A percentile compares a stretch with the other conserved stretches of the same genome.
Evolutionary conservation across 164 flowering plant species (phyloP).

Genomic region (Hamamelis virginiana): DNA sequence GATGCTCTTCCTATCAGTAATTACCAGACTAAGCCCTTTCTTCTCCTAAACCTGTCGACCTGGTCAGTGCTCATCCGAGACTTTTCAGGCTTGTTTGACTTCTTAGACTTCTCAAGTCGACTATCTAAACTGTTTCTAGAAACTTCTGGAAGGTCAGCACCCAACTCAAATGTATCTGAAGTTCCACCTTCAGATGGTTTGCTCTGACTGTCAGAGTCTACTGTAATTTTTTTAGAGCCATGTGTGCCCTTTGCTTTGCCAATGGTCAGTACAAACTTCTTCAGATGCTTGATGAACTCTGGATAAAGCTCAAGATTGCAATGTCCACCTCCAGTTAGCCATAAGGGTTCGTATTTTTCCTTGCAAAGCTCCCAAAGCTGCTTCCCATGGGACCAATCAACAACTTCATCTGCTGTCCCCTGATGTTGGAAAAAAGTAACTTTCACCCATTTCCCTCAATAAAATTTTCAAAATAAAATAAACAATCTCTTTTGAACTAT

Average conservation of each 20-base stretch:
- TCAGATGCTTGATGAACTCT: constrained; percentile 80
- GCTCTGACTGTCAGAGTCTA: constrained; percentile 37
- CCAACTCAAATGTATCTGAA: constrained; percentile 39
- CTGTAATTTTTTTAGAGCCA: constrained; percentile 34
- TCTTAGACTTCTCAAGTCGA: constrained; percentile 50
- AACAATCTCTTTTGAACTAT: no score
- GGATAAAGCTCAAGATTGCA: constrained; percentile 92
- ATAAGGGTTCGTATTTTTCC: constrained; percentile 80
- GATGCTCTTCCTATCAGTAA: not conserved
- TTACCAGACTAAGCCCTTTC: constrained; percentile 65
- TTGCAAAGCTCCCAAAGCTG: constrained; percentile 85
- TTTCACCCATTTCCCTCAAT: no score
- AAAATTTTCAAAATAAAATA: no score
- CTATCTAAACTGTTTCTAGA: constrained; percentile 87
- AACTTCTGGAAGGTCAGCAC: constrained; percentile 49
- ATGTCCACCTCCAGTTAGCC: constrained; percentile 94
- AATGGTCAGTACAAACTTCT: constrained; percentile 63
- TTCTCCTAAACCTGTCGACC: constrained; percentile 65
- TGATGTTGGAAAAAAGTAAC: constrained; percentile 19
- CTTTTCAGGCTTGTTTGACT: constrained; percentile 65
- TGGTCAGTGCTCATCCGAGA: constrained; percentile 84
- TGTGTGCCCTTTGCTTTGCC: constrained; percentile 57
- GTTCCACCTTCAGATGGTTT: constrained; percentile 44
- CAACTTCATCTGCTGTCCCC: constrained; percentile 97
- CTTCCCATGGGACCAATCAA: constrained; percentile 89